These are phyloP conservation scores for Grifola frondosa DNA, from an alignment of 1,284 basidiomycete genomes.

Conservation along the genomic window DNA sequence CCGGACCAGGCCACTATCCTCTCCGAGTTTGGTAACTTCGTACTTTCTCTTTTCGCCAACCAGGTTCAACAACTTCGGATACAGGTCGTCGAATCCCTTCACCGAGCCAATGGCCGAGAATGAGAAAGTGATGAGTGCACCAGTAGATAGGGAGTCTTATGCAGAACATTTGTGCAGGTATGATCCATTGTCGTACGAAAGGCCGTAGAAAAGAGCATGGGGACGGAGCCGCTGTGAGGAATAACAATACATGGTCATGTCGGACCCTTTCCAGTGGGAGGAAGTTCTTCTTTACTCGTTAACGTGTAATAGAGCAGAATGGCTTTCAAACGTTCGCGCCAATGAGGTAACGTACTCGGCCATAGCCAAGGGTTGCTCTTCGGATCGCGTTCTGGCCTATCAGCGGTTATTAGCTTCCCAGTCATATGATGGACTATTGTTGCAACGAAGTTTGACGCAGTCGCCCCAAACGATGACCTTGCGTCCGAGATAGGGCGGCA, in stretches of 20 bases:
- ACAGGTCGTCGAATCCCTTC: conserved; percentile 93
- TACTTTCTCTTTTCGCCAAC: conserved; percentile 82
- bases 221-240: conserved; percentile 77
- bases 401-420: no score
- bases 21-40: conserved; percentile 52
- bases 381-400: no score
- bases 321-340: conserved; percentile 86
- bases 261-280: conserved; percentile 75
- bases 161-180: conserved; percentile 84
- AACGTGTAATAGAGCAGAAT: conserved; percentile 95
- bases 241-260: conserved; percentile 69
- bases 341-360: conserved; percentile 78
- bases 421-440: conserved; percentile 69
- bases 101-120: conserved; percentile 87
- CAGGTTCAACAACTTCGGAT: conserved; percentile 84
- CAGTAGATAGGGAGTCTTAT: conserved; percentile 87
- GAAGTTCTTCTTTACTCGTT: conserved; percentile 70
- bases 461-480: conserved; percentile 97
- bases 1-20: conserved; percentile 71
- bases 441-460: conserved; percentile 96
- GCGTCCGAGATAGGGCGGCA: conserved; percentile 85
- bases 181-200: conserved; percentile 94
- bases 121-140: conserved; percentile 87
- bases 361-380: conserved; percentile 97
- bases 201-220: conserved; percentile 89